Percentiles rank a stretch among this genome's conserved stretches.
Conservation (phyloP, 768 basidiomycete genomes). For the Boletus barrowsii region DNA sequence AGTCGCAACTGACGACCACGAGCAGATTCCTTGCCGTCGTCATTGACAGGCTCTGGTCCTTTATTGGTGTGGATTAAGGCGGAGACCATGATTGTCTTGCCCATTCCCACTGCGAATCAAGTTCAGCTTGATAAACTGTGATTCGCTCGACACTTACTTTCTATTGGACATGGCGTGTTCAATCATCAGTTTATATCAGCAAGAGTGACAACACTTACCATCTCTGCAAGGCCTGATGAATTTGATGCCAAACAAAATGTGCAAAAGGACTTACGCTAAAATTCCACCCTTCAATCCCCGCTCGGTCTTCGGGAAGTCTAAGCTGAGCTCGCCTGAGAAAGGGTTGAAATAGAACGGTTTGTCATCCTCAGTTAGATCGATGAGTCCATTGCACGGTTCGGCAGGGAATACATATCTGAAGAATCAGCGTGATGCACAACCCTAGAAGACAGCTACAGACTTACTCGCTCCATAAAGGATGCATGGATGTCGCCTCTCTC, state of each 20-base stretch:
- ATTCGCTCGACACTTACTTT: conserved; percentile 41
- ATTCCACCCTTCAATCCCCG: conserved; percentile 82
- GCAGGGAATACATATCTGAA: conserved; percentile 71
- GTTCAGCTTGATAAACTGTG: conserved; percentile 1
- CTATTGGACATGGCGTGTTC: conserved; percentile 29
- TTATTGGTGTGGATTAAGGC: conserved; percentile 82
- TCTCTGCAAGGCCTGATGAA: conserved; percentile 29
- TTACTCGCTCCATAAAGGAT: conserved; percentile 94
- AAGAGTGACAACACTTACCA: conserved; percentile 24
- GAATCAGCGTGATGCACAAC: conserved; percentile 2
- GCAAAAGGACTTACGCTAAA: conserved; percentile 61
- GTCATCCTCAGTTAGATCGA: conserved; percentile 82
- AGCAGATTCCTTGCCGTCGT: conserved; percentile 24
- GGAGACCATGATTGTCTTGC: conserved; percentile 92
- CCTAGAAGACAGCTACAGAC: conserved; percentile 21
- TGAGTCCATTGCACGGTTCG: conserved; percentile 53
- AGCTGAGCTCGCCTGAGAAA: conserved; percentile 84
- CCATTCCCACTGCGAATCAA: conserved; percentile 76
- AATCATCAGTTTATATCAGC: conserved; percentile 1
- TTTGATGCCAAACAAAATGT: background rate
- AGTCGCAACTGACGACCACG: conserved; percentile 60
- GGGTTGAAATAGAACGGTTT: conserved; percentile 85
- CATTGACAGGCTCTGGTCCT: conserved; percentile 40
- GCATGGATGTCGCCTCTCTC: conserved; percentile 70
- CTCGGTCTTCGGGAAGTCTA: conserved; percentile 81